phyloP scores from a whole-genome alignment of 257 asterid species.

The Knoxia roxburghii region DNA sequence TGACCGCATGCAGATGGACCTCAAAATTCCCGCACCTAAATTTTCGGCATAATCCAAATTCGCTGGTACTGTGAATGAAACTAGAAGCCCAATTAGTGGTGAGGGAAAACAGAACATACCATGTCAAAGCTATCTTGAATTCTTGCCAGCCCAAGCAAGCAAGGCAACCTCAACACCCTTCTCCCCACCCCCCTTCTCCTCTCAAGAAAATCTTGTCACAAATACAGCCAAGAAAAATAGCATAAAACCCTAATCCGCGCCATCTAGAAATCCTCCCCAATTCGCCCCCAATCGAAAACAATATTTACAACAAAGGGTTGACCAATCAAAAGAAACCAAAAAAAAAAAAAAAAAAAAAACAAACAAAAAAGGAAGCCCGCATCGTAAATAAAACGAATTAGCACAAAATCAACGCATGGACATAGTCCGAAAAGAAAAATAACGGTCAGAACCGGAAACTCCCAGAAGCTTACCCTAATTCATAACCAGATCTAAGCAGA shows the following conservation, averaged over 20 bases:
- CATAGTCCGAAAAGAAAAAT: background rate
- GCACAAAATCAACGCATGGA: background rate
- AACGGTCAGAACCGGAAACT: background rate
- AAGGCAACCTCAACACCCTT: background rate
- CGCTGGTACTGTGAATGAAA: too few relatives aligned
- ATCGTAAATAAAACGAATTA: background rate
- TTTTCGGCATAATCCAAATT: background rate
- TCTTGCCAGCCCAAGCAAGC: background rate
- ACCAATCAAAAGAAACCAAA: conserved; percentile 3
- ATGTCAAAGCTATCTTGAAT: background rate
- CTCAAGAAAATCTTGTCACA: too few relatives aligned
- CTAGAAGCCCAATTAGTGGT: background rate
- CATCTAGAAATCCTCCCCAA: background rate
- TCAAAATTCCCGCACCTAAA: background rate
- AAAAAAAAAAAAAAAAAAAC: background rate
- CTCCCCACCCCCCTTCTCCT: background rate
- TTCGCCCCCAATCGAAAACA: background rate
- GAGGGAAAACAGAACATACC: background rate
- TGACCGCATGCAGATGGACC: background rate
- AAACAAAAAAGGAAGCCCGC: background rate
- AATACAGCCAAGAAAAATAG: background rate
- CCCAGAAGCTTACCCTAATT: conserved; percentile 11
- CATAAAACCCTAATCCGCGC: conserved; percentile 3
- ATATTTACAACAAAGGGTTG: conserved; percentile 5
- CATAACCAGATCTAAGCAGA: conserved; percentile 23